phyloP scores from a whole-genome alignment of 75 land plant genomes.

The Ceratopteris richardii region DNA sequence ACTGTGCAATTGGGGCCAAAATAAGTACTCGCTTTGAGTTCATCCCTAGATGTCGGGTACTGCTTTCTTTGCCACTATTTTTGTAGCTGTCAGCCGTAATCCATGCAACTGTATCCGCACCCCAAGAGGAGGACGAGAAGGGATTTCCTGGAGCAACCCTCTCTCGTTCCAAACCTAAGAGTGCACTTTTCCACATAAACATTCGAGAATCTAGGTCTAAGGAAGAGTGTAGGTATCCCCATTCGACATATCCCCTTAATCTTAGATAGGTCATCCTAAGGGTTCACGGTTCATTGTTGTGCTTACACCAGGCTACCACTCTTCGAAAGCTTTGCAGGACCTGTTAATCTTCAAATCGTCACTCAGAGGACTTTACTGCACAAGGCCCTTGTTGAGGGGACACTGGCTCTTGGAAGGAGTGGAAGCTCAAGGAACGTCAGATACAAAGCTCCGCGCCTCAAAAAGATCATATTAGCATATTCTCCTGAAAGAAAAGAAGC shows the following conservation, averaged over 20 bases:
- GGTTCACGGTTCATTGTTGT: constrained; percentile 17
- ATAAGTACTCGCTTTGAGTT: too few species aligned
- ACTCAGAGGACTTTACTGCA: constrained; percentile 18
- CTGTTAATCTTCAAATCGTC: constrained; percentile 7
- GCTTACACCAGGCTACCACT: constrained; percentile 25
- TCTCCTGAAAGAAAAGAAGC: constrained; percentile 23
- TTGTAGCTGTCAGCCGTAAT: constrained; percentile 13
- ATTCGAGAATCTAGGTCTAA: constrained; percentile 17
- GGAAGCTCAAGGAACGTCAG: constrained; percentile 25
- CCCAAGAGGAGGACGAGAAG: constrained; percentile 9
- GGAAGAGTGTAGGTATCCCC: constrained; percentile 10
- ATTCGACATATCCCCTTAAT: constrained; percentile 20
- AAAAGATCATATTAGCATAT: constrained; percentile 25
- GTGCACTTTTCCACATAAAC: constrained; percentile 23
- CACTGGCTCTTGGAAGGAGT: constrained; percentile 17
- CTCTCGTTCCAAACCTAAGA: constrained; percentile 21
- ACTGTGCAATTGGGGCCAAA: too few species aligned
- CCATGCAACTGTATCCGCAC: constrained; percentile 14
- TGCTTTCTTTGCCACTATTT: constrained; percentile 1
- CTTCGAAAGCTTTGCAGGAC: constrained; percentile 17
- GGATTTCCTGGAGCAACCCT: constrained; percentile 11
- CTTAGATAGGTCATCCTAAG: constrained; percentile 23
- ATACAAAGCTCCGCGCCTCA: constrained; percentile 31
- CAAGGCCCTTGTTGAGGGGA: constrained; percentile 12
- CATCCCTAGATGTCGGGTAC: constrained; percentile 16